A percentile compares a stretch with the other conserved stretches of the same genome.
These are phyloP conservation scores for Starmerella bombicola DNA, from an alignment of 805 yeast species.

Conservation along the genomic window DNA sequence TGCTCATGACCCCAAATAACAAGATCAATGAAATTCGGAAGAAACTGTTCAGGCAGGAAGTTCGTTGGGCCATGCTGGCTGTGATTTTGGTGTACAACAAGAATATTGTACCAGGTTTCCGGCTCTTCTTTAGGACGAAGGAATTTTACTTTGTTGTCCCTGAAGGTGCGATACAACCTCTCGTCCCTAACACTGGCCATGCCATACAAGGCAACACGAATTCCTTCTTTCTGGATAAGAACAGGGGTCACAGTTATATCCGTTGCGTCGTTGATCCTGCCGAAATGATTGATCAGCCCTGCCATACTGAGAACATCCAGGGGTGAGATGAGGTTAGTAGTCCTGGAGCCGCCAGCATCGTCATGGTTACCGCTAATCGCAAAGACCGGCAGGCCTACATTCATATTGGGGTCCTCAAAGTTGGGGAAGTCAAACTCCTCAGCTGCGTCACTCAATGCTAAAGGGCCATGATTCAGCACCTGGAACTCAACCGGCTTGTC, in stretches of 20 bases:
- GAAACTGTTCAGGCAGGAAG: constrained; percentile 68
- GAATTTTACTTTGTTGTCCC: constrained; percentile 69
- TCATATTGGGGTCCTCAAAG: constrained; percentile 82
- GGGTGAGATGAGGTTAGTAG: constrained; percentile 49
- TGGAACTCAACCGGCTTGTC: constrained; percentile 80
- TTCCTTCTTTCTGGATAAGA: constrained; percentile 66
- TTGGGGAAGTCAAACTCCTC: constrained; percentile 53
- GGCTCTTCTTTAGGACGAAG: constrained; percentile 48
- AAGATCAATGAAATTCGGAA: constrained; percentile 71
- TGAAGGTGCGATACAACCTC: constrained; percentile 65
- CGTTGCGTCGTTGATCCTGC: constrained; percentile 65
- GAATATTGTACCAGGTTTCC: constrained; percentile 67
- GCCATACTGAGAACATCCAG: constrained; percentile 70
- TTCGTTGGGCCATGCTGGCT: constrained; percentile 61
- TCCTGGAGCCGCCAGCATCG: constrained; percentile 70
- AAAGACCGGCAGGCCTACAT: constrained; percentile 80
- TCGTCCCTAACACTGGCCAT: constrained; percentile 83
- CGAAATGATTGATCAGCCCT: constrained; percentile 83
- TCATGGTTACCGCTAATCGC: constrained; percentile 95
- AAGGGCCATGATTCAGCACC: constrained; percentile 63
- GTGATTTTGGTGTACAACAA: constrained; percentile 86
- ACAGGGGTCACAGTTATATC: constrained; percentile 63
- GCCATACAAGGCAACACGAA: constrained; percentile 79
- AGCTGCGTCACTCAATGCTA: constrained; percentile 39
- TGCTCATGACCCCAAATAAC: constrained; percentile 98